Conservation (phyloP, 495 filamentous ascomycete species). For the Margaritispora aquatica region DNA sequence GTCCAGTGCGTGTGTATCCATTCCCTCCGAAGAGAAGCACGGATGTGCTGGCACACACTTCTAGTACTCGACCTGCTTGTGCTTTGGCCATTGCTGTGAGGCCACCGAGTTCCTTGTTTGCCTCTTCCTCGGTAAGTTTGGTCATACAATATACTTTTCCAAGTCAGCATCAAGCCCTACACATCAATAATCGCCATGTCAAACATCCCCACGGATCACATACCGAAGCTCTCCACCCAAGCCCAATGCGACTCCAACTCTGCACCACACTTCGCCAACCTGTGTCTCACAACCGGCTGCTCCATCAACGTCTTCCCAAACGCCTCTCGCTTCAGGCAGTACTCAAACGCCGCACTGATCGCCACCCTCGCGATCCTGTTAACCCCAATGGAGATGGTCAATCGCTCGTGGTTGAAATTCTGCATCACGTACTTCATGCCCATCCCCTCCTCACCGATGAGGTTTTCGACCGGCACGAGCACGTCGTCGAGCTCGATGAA, state of each 20-base stretch:
- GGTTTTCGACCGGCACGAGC: constrained; percentile 58
- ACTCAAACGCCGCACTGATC: constrained; percentile 57
- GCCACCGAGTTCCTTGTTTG: constrained; percentile 60
- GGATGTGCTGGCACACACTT: constrained; percentile 62
- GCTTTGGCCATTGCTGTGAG: constrained; percentile 67
- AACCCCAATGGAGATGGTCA: constrained; percentile 56
- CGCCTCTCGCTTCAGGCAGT: constrained; percentile 65
- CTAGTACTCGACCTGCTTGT: constrained; percentile 60
- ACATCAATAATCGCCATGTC: too few relatives aligned
- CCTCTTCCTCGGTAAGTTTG: constrained; percentile 53
- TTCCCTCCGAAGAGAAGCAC: constrained; percentile 68
- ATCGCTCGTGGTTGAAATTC: constrained; percentile 78
- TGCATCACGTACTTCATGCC: constrained; percentile 77
- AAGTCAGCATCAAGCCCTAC: background rate
- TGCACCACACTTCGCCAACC: constrained; percentile 63
- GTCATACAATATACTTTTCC: constrained; percentile 54
- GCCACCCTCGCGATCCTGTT: constrained; percentile 61
- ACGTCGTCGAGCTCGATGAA: constrained; percentile 69
- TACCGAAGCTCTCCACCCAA: constrained; percentile 65
- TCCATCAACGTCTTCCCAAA: constrained; percentile 69
- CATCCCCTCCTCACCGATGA: constrained; percentile 63
- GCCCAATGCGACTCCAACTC: constrained; percentile 65
- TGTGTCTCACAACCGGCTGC: constrained; percentile 66
- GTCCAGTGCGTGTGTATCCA: constrained; percentile 61
- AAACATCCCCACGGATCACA: too few relatives aligned